Conservation (phyloP, 768 basidiomycete species). For the Tricholoma bakamatsutake region DNA sequence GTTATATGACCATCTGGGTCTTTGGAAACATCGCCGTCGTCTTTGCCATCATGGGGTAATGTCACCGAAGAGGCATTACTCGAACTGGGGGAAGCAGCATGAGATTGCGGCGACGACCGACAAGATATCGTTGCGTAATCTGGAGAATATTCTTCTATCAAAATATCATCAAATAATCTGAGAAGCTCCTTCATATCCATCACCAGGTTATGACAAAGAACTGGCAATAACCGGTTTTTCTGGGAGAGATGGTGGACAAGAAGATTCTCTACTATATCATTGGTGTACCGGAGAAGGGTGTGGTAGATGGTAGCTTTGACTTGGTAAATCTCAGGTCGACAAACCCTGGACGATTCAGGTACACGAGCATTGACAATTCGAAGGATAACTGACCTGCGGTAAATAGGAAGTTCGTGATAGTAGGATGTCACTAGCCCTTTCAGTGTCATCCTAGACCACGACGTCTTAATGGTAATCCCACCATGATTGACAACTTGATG, state of each 20-base stretch:
- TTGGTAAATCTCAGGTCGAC: constrained; percentile 71
- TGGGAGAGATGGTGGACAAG: background rate
- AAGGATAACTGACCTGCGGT: constrained; percentile 51
- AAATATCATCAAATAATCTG: constrained; percentile 43
- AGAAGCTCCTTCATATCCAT: constrained; percentile 32
- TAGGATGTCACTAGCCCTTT: constrained; percentile 53
- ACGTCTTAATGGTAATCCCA: constrained; percentile 77
- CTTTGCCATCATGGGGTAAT: background rate
- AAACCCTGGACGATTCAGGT: constrained; percentile 46
- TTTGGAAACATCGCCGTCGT: constrained; percentile 11
- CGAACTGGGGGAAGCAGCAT: background rate
- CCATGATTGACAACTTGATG: constrained; percentile 83
- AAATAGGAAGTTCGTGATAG: constrained; percentile 72
- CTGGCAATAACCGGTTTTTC: background rate
- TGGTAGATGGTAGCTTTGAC: constrained; percentile 63
- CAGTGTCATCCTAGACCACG: constrained; percentile 83
- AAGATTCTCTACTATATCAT: constrained; percentile 15
- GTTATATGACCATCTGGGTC: constrained; percentile 22
- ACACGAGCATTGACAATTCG: background rate
- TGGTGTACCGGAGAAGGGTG: constrained; percentile 35
- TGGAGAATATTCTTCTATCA: constrained; percentile 40
- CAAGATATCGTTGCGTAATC: constrained; percentile 20
- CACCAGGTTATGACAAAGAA: constrained; percentile 1
- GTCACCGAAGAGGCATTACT: background rate
- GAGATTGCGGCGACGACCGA: constrained; percentile 4